A percentile compares a stretch with the other conserved stretches of the same genome.
These are phyloP conservation scores for Crithidia mellificae DNA, from an alignment of 208 protist species.

Conservation along the genomic window DNA sequence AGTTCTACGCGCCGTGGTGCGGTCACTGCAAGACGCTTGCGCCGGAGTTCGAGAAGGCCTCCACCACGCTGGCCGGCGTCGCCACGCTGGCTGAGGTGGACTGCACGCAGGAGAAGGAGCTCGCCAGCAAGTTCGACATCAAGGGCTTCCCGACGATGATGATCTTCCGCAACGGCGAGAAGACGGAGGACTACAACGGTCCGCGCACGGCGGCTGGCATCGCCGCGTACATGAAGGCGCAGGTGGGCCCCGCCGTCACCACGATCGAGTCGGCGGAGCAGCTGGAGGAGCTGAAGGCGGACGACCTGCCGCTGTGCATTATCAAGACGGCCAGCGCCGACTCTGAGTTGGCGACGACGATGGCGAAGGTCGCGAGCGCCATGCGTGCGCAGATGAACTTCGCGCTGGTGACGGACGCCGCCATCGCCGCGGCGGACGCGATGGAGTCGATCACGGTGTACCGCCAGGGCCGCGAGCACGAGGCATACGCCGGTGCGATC, in stretches of 20 bases:
- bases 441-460: constrained; percentile 74
- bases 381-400: constrained; percentile 60
- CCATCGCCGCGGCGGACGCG: constrained; percentile 43
- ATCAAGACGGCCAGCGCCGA: constrained; percentile 50
- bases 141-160: constrained; percentile 85
- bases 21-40: constrained; percentile 94
- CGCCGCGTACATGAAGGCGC: constrained; percentile 58
- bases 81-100: constrained; percentile 79
- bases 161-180: constrained; percentile 80
- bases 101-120: constrained; percentile 73
- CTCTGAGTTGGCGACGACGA: constrained; percentile 35
- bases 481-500: constrained; percentile 41
- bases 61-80: constrained; percentile 50
- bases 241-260: constrained; percentile 51
- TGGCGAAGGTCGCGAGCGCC: constrained; percentile 36
- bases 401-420: constrained; percentile 56
- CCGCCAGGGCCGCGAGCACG: constrained; percentile 44
- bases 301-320: constrained; percentile 46
- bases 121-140: constrained; percentile 61
- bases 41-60: constrained; percentile 83
- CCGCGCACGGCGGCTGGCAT: constrained; percentile 62
- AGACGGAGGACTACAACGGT: constrained; percentile 63
- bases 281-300: constrained; percentile 67
- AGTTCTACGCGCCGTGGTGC: constrained; percentile 96
- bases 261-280: constrained; percentile 41